Base-by-base conservation (phyloP, 495 filamentous ascomycete species). In the Penicillium roqueforti region DNA sequence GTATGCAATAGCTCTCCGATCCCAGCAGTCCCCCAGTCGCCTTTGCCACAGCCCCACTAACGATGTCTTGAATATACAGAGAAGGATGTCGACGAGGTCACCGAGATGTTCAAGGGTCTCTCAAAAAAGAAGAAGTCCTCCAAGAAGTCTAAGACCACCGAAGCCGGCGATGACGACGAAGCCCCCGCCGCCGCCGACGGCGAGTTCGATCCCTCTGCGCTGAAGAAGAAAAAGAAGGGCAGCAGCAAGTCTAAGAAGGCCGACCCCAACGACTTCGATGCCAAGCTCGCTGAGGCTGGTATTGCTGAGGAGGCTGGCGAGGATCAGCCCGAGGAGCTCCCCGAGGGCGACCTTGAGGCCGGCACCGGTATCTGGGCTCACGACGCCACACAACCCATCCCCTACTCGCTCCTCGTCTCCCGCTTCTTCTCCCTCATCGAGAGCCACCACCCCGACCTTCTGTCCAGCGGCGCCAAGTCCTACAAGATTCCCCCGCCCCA, bases 401-500 rank as follows among this genome's bases (percentile, higher is more conserved):
- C 79, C 66, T 97, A 96, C 81, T 80, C 87, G 62, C 79, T 89
- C 23, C 84, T 97, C 41, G 83, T 97, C 53, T 78, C 76, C 57
- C 87, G 93, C 63, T 97, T 98, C 80, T 98, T 96, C 79, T 87
- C 84, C 55, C 85, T 92, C 43, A 81, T 98, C 49, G 82, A 92
- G 71, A 86, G 86, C 71, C 89, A 92, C 77, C 92, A 98, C 78
- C 93, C 93, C 61, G 93, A 97, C 63, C 84, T 97, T 51, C 83
- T 91, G 14, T 87, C 87, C 18, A 85, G 83, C 71, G 93, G 92
- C 46, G 82, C 86, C 55, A 89, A 88, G 76, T 92, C 87, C 65
- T 98, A 98, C 80, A 97, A 97, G 81, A 98, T 98, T 62, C 95
- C 93, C 16, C 93, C 93, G 11, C 93, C 93, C n/a, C 95, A 98